Evolutionary conservation across 352 stramenopile species (phyloP), one percentile per base, ranked within the genome.

Genomic region (Elongisporangium senticosum): DNA sequence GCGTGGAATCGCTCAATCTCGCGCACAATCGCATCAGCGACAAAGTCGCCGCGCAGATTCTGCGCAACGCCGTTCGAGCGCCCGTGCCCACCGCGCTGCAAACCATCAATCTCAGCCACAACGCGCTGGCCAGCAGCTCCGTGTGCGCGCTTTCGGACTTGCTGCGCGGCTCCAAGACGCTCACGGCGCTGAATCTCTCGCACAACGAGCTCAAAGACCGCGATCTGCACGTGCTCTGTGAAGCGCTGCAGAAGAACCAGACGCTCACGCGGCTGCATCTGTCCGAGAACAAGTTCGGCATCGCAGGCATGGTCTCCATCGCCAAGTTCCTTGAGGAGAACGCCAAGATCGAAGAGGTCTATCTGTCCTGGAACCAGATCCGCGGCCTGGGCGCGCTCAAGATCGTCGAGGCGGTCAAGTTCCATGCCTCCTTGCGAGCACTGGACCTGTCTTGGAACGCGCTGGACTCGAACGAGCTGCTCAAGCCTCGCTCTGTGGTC

Each of bases 381-480:
- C 80, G 83, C 1, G 80, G 79, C 2, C n/a, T 81, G 17, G 80
- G 83, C 8, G 83, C 79, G 4, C 71, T 90, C 64, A 86, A 84
- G 53, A 83, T 93, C 49, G 77, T 77, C 13, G 83, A 93, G 53
- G 69, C 80, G 7, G 63, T 93, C 39, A 86, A 87, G 54, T 93
- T 83, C 53, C 83, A 93, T 61, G 70, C 68, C 17, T 90, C 79
- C 10, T 53, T 92, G 50, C 75, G 83, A 7, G 83, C 83, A 43
- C 65, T 86, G 19, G 83, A 92, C 39, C 51, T 92, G n/a, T 89
- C 79, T 3, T 92, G 83, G 83, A 92, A 92, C 64, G 64, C 79
- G 0, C 69, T 92, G 19, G 72, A 78, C 54, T 89, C 82, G 33
- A 79, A 73, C 56, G 65, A 79, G 20, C 56, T 74, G 11, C 49